These are phyloP conservation scores for Neocucurbitaria cava DNA, from an alignment of 2,329 filamentous ascomycete species.

Conservation along the genomic window DNA sequence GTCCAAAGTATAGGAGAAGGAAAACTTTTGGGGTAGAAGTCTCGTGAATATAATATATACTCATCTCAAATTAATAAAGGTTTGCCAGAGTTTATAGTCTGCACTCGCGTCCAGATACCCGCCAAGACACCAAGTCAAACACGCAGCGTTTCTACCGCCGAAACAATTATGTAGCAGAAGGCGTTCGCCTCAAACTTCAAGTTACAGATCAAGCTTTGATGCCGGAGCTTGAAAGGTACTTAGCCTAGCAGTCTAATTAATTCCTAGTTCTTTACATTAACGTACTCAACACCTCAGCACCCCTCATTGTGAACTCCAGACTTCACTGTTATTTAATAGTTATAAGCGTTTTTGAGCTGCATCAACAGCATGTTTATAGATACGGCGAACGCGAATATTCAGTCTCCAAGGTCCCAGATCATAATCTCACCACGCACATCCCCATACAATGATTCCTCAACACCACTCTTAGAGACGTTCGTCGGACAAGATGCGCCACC, in stretches of 20 bases:
- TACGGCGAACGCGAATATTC: conserved; percentile 39
- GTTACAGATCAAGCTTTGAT: conserved; percentile 18
- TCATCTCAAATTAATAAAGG: too few species aligned
- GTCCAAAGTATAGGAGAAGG: too few species aligned
- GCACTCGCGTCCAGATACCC: background rate
- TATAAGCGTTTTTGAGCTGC: conserved; percentile 1
- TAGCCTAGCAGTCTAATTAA: conserved; percentile 22
- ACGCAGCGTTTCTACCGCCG: conserved; percentile 31
- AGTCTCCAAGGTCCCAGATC: conserved; percentile 26
- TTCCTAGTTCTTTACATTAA: background rate
- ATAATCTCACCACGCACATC: conserved; percentile 20
- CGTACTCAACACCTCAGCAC: conserved; percentile 1
- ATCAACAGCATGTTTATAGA: conserved; percentile 40
- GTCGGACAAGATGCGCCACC: conserved; percentile 35
- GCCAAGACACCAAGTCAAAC: conserved; percentile 29
- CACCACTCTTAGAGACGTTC: conserved; percentile 34
- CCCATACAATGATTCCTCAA: conserved; percentile 24
- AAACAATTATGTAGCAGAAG: conserved; percentile 35
- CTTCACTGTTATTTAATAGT: background rate
- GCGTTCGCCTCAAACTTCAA: conserved; percentile 6
- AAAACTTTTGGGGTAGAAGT: too few species aligned
- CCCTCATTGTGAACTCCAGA: background rate
- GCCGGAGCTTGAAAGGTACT: conserved; percentile 15
- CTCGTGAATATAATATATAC: too few species aligned
- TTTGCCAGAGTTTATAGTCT: too few species aligned